phyloP scores from a whole-genome alignment of 2,329 filamentous ascomycete genomes.

The Pseudonectria foliicola region DNA sequence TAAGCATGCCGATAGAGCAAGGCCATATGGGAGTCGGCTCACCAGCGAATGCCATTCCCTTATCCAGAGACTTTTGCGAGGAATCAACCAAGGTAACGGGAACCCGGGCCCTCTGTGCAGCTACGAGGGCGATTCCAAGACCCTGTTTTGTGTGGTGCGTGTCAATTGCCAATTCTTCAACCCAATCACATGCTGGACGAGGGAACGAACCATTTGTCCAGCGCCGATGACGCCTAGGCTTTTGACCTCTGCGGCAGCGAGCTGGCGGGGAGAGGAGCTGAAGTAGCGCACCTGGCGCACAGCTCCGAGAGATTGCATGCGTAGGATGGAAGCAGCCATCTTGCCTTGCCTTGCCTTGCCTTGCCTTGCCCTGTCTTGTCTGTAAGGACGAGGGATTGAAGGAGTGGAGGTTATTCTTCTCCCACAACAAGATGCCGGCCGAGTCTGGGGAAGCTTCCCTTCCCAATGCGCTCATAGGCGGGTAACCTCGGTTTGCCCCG shows the following conservation, averaged over 20 bases:
- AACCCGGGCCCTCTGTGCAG: conserved; percentile 74
- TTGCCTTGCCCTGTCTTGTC: too few relatives aligned
- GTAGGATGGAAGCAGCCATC: conserved; percentile 35
- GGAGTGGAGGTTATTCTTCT: too few relatives aligned
- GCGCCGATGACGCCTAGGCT: conserved; percentile 86
- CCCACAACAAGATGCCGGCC: too few relatives aligned
- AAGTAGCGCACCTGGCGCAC: conserved; percentile 50
- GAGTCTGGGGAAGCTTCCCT: conserved; percentile 9
- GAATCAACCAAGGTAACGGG: conserved; percentile 82
- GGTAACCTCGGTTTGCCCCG: conserved; percentile 37
- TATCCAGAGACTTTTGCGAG: conserved; percentile 77
- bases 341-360: conserved; percentile 11
- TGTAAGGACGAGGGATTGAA: too few relatives aligned
- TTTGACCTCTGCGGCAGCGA: conserved; percentile 65
- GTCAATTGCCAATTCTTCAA: conserved; percentile 3
- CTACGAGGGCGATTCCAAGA: conserved; percentile 90
- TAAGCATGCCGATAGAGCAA: background rate
- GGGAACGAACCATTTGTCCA: conserved; percentile 76
- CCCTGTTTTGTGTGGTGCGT: conserved; percentile 49
- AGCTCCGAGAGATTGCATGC: conserved; percentile 28
- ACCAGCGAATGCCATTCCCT: conserved; percentile 86
- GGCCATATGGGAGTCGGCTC: conserved; percentile 18
- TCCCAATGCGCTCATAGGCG: conserved; percentile 19
- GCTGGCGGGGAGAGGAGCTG: conserved; percentile 56
- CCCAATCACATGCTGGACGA: conserved; percentile 29